These are phyloP conservation scores for Chaetomium tenue DNA, from an alignment of 495 filamentous ascomycete genomes.

Conservation along the genomic window DNA sequence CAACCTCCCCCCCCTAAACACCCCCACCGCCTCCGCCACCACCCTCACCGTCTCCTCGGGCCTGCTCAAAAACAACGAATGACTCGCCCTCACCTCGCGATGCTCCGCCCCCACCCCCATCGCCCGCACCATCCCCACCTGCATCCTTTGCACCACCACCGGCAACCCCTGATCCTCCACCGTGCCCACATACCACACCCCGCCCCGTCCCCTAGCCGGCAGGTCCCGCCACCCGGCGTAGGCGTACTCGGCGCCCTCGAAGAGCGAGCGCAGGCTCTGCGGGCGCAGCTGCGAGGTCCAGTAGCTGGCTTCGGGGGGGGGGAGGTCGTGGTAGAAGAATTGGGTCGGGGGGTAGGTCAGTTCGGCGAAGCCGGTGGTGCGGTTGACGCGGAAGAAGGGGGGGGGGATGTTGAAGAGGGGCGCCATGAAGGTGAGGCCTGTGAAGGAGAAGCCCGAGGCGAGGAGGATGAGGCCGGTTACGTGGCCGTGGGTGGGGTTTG, in stretches of 20 bases:
- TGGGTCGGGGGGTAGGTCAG: conserved; percentile 27
- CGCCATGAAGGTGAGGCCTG: conserved; percentile 34
- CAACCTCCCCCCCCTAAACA: conserved; percentile 19
- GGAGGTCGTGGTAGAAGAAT: conserved; percentile 41
- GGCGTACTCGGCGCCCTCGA: conserved; percentile 30
- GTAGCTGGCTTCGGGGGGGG: conserved; percentile 32
- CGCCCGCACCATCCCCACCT: conserved; percentile 29
- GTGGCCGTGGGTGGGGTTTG: conserved; percentile 16
- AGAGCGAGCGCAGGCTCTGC: conserved; percentile 31
- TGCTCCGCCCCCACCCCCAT: conserved; percentile 31
- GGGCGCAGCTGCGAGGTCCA: conserved; percentile 33
- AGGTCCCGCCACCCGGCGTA: conserved; percentile 40
- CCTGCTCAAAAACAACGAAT: conserved; percentile 37
- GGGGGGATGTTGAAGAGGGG: conserved; percentile 33
- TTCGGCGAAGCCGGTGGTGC: conserved; percentile 30
- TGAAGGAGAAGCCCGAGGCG: conserved; percentile 34
- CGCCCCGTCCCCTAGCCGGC: conserved; percentile 3
- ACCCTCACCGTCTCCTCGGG: conserved; percentile 35
- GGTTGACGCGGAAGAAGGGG: conserved; percentile 31
- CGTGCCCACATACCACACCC: conserved; percentile 31
- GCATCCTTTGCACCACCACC: conserved; percentile 25
- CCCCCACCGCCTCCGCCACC: conserved; percentile 33
- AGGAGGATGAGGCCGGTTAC: conserved; percentile 36
- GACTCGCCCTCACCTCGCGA: conserved; percentile 32
- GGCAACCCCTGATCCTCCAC: conserved; percentile 32